phyloP scores from a whole-genome alignment of 1,284 basidiomycete genomes.

The Inonotus obliquus region DNA sequence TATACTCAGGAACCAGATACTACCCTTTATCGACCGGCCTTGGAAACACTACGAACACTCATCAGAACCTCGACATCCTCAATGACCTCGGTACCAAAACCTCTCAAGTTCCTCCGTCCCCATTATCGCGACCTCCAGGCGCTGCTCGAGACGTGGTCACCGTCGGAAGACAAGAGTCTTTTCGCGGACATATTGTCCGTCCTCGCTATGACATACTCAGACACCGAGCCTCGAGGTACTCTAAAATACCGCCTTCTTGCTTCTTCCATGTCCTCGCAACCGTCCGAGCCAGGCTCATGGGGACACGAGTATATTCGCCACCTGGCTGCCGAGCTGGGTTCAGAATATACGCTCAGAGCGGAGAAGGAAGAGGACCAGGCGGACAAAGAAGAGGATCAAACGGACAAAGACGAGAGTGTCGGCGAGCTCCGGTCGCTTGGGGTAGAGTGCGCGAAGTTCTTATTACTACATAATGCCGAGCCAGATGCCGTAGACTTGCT shows the following conservation, averaged over 20 bases:
- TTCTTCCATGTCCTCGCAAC: constrained; percentile 62
- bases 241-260: constrained; percentile 88
- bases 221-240: constrained; percentile 92
- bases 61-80: constrained; percentile 97
- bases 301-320: constrained; percentile 99
- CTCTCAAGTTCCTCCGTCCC: constrained; percentile 96
- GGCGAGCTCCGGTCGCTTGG: constrained; percentile 79
- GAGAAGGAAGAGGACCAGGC: constrained; percentile 29
- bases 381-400: constrained; percentile 18
- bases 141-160: constrained; percentile 76
- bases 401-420: constrained; percentile 27
- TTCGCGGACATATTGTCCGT: constrained; percentile 99
- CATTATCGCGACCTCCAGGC: constrained; percentile 88
- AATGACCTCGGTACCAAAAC: constrained; percentile 99
- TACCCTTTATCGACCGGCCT: constrained; percentile 81
- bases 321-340: constrained; percentile 93
- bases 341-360: constrained; percentile 74
- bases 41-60: constrained; percentile 91
- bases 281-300: constrained; percentile 92
- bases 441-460: constrained; percentile 86
- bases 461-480: constrained; percentile 94
- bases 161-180: constrained; percentile 82
- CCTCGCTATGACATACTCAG: constrained; percentile 99
- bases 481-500: constrained; percentile 97
- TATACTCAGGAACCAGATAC: constrained; percentile 77